These are phyloP conservation scores for Mycena filopes DNA, from an alignment of 768 basidiomycete genomes.

Conservation along the genomic window DNA sequence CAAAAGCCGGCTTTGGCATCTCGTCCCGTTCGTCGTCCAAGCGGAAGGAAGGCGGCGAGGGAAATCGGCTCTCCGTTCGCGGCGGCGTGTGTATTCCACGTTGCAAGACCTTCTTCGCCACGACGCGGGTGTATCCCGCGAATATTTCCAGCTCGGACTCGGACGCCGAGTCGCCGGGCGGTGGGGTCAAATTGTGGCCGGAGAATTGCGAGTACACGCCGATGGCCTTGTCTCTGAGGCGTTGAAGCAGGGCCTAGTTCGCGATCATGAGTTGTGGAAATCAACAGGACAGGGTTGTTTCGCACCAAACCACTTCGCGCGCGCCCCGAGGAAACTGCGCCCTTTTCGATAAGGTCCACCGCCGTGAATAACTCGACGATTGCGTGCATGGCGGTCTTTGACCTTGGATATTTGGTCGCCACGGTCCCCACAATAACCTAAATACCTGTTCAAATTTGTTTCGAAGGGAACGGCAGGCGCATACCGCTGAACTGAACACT, in stretches of 20 bases:
- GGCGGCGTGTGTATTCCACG: constrained; percentile 2
- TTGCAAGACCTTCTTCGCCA: constrained; percentile 29
- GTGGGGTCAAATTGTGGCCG: constrained; percentile 24
- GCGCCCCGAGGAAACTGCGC: constrained; percentile 49
- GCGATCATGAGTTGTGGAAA: not conserved
- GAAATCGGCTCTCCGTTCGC: not conserved
- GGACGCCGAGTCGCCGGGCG: constrained; percentile 15
- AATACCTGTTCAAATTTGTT: not conserved
- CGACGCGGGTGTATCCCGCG: constrained; percentile 31
- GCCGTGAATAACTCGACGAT: constrained; percentile 55
- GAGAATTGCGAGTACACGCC: constrained; percentile 25
- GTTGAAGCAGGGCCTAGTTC: constrained; percentile 32
- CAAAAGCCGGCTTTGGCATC: constrained; percentile 16
- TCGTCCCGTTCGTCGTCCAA: not conserved
- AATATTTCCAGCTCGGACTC: constrained; percentile 31
- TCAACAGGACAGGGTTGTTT: too few species aligned
- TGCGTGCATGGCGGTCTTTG: constrained; percentile 55
- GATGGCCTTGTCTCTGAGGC: constrained; percentile 33
- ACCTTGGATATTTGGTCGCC: constrained; percentile 50
- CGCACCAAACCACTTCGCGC: constrained; percentile 52
- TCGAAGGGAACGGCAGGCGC: not conserved
- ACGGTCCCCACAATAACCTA: constrained; percentile 56
- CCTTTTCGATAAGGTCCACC: constrained; percentile 53
- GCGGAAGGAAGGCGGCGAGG: not conserved
- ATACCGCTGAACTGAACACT: constrained; percentile 32